Conservation (phyloP, 2,329 filamentous ascomycete species). For the Kalmusia sp. region DNA sequence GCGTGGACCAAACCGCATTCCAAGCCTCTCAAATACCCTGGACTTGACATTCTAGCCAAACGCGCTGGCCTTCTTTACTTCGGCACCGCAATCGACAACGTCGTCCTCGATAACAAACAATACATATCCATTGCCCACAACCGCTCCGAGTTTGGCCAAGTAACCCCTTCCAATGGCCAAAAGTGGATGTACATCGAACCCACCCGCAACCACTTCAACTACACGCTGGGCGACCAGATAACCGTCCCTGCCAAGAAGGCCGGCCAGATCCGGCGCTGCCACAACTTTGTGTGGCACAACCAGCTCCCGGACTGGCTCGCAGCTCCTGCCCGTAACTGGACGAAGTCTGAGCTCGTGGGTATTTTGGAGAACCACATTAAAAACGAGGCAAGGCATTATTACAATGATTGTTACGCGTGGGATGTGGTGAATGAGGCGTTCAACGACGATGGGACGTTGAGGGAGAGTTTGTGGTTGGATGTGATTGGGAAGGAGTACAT, state of each 20-base stretch:
- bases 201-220: slow-evolving; percentile 63
- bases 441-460: slow-evolving; percentile 63
- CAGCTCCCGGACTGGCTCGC: slow-evolving; percentile 63
- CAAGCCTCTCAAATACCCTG: slow-evolving; percentile 23
- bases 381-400: slow-evolving; percentile 64
- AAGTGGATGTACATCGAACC: slow-evolving; percentile 72
- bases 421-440: slow-evolving; percentile 72
- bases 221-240: slow-evolving; percentile 61
- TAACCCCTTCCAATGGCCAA: slow-evolving; percentile 69
- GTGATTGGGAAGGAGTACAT: slow-evolving; percentile 65
- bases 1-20: slow-evolving; percentile 21
- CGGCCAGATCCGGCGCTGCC: slow-evolving; percentile 65
- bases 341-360: slow-evolving; percentile 62
- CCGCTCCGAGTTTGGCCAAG: slow-evolving; percentile 66
- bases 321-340: slow-evolving; percentile 62
- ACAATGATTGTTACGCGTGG: slow-evolving; percentile 68
- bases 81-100: slow-evolving; percentile 65
- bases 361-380: slow-evolving; percentile 68
- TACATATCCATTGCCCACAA: slow-evolving; percentile 65
- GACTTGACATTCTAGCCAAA: slow-evolving; percentile 62
- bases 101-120: slow-evolving; percentile 53
- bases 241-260: slow-evolving; percentile 49
- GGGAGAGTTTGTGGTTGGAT: slow-evolving; percentile 61
- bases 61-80: slow-evolving; percentile 64
- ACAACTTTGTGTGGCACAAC: slow-evolving; percentile 64